These are phyloP conservation scores for Exophiala sp. DNA, from an alignment of 2,329 filamentous ascomycete genomes.

Conservation along the genomic window DNA sequence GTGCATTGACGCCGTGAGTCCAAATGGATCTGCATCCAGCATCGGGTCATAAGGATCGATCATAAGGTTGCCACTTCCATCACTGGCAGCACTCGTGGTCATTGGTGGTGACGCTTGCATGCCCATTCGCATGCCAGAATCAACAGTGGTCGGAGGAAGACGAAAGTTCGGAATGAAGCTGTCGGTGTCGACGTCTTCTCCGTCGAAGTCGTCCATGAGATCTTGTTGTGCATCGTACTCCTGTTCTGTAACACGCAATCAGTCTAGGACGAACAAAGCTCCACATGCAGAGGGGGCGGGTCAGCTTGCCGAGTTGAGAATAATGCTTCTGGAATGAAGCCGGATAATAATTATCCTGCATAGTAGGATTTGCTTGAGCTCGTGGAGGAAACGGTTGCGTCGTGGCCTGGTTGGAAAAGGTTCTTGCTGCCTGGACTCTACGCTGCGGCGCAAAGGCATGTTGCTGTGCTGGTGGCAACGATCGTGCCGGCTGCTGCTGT, in stretches of 20 bases:
- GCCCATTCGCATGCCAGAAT: constrained; percentile 38
- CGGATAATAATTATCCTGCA: constrained; percentile 65
- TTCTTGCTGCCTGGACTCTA: constrained; percentile 33
- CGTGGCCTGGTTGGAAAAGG: constrained; percentile 31
- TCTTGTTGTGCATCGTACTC: constrained; percentile 91
- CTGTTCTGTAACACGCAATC: constrained; percentile 75
- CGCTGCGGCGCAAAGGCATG: constrained; percentile 32
- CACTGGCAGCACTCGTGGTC: constrained; percentile 38
- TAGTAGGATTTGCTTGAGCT: constrained; percentile 20
- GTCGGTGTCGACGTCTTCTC: constrained; percentile 64
- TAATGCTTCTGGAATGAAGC: constrained; percentile 91
- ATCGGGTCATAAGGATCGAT: constrained; percentile 78
- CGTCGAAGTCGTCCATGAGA: constrained; percentile 78
- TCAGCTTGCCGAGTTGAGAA: constrained; percentile 86
- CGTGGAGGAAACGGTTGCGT: constrained; percentile 40
- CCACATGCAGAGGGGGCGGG: constrained; percentile 49
- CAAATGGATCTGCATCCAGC: constrained; percentile 89
- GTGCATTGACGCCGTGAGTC: constrained; percentile 89
- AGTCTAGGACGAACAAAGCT: constrained; percentile 66
- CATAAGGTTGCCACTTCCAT: constrained; percentile 45
- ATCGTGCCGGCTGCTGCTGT: constrained; percentile 41
- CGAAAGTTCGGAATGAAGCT: constrained; percentile 59
- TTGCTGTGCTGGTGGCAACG: constrained; percentile 45
- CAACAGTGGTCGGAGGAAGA: constrained; percentile 31
- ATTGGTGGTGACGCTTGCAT: constrained; percentile 43